Evolutionary conservation across 768 basidiomycete genomes (phyloP).

Genomic region (Suillus hirtellus): DNA sequence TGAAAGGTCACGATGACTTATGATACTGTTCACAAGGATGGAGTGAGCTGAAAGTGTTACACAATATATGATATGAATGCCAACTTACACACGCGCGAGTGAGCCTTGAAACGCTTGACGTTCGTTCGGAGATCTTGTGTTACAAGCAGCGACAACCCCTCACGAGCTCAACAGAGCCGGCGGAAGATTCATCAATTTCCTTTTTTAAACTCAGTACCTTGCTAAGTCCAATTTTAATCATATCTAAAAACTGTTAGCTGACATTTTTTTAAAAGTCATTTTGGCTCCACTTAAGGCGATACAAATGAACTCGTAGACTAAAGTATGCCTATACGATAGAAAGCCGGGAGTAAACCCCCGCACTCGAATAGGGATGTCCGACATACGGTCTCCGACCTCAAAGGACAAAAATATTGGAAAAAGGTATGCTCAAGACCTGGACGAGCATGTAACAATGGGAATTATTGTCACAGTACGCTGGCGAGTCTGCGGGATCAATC

Average conservation of each 20-base stretch:
- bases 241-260: too few relatives aligned
- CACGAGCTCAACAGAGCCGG: background rate
- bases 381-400: too few relatives aligned
- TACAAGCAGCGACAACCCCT: background rate
- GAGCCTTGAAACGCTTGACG: background rate
- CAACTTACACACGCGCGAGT: background rate
- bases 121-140: background rate
- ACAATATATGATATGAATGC: too few relatives aligned
- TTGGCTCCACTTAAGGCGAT: too few relatives aligned
- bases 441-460: background rate
- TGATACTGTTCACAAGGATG: slow-evolving; percentile 12
- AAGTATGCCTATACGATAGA: too few relatives aligned
- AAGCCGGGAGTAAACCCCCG: too few relatives aligned
- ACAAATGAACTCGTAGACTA: too few relatives aligned
- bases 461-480: background rate
- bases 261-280: too few relatives aligned
- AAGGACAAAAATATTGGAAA: too few relatives aligned
- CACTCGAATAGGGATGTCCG: too few relatives aligned
- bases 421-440: background rate
- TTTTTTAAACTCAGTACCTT: background rate
- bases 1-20: background rate
- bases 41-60: background rate
- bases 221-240: background rate
- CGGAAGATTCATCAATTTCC: background rate
- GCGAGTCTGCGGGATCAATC: background rate